Base-by-base conservation (phyloP, 352 stramenopile species). In the Pythium rishiriense region DNA sequence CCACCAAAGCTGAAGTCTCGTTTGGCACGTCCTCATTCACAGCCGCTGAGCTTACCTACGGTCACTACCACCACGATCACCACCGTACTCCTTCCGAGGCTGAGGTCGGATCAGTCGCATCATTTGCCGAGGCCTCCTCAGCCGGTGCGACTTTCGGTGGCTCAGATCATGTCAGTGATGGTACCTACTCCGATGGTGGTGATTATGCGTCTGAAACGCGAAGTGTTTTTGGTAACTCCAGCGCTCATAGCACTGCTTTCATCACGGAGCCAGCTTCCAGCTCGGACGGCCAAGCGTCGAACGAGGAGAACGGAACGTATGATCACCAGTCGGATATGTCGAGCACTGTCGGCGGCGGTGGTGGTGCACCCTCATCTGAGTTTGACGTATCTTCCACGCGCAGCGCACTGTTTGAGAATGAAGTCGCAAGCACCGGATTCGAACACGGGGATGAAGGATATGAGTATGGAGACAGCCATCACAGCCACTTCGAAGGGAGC, bases 61-160 rank as follows among this genome's bases (percentile, higher is more conserved):
- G 61, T 21, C 60, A 65, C 35, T 70, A 63, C 26, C 56, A 76
- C 17, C 70, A 78, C 26, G 58, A 66, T 17, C 58, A 75, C 17
- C 71, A 78, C 28, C 47, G 70, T 29, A 58, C 65, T 11, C 42
- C 69, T 42, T 66, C 57, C 11, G 66, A 74, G 31, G 43, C 59
- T 21, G 69, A 82, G 26, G 57, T 39, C 8, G 69, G 73, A 41
- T 91, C 84, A 1, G 83, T 88, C 19, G 71, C 75, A 17, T 93
- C 85, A 9, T 85, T 88, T 69, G 81, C 89, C 14, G 68, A 68
- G 37, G 58, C 51, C 0, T 93, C 85, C 15, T 91, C 82, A 3
- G 79, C 82, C n/a, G 85, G 82, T 50, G 85, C 85, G 22, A 93
- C 85, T 19, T 88, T 91, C 63, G 85, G 85, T 21, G 82, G 78